Conservation (phyloP, 495 filamentous ascomycete genomes). For the Penicillium pulvis region DNA sequence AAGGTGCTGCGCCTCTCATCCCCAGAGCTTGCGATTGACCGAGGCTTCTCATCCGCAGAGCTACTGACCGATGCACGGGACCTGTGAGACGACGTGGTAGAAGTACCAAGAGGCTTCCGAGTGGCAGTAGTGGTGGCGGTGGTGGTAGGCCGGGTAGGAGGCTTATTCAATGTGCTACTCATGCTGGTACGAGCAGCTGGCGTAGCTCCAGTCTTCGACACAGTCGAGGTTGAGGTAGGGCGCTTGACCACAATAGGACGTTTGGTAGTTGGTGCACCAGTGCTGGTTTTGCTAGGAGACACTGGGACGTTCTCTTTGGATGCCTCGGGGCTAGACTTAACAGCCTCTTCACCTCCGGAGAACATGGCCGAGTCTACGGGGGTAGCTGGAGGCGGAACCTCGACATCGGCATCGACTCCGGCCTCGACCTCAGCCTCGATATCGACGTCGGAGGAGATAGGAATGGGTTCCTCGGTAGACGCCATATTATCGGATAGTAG, state of each 20-base stretch:
- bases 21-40: conserved; percentile 47
- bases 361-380: conserved; percentile 41
- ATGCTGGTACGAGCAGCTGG: conserved; percentile 33
- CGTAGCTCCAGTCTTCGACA: conserved; percentile 29
- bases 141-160: conserved; percentile 45
- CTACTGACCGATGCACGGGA: conserved; percentile 50
- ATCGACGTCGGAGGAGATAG: conserved; percentile 28
- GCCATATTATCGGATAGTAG: conserved; percentile 29
- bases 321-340: conserved; percentile 43
- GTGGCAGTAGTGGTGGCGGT: conserved; percentile 37
- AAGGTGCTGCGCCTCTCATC: conserved; percentile 50
- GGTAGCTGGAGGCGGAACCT: conserved; percentile 42
- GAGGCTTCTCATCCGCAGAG: conserved; percentile 51
- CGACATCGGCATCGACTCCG: conserved; percentile 23
- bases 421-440: conserved; percentile 15
- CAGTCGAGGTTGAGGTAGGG: conserved; percentile 37
- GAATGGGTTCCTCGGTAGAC: conserved; percentile 42
- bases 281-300: conserved; percentile 35
- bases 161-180: conserved; percentile 44
- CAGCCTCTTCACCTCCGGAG: conserved; percentile 42
- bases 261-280: conserved; percentile 29
- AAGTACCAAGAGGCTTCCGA: conserved; percentile 43
- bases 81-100: conserved; percentile 46
- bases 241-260: conserved; percentile 39
- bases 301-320: conserved; percentile 40